phyloP scores from a whole-genome alignment of 371 early-diverging fungal genomes.

The Haplosporangium sp. region DNA sequence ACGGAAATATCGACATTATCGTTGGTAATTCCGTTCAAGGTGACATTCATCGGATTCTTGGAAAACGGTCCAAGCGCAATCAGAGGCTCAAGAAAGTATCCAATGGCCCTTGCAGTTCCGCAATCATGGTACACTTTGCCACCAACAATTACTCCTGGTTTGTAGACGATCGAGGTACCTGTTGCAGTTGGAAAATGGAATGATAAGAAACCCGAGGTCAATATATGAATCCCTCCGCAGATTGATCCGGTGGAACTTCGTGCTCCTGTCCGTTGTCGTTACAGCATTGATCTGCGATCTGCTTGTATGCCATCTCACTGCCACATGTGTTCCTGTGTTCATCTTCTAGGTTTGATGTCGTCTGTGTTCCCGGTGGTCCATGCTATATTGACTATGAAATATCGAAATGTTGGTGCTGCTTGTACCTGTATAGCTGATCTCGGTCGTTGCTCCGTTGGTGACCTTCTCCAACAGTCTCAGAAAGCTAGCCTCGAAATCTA shows the following conservation, averaged over 20 bases:
- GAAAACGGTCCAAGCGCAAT: conserved; percentile 94
- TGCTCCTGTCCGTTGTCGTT: not conserved
- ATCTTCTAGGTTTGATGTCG: too few species aligned
- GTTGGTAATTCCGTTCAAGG: conserved; percentile 92
- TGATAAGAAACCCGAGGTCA: not conserved
- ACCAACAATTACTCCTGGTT: conserved; percentile 92
- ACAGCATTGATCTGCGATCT: not conserved
- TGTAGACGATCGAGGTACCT: conserved; percentile 87
- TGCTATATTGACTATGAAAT: not conserved
- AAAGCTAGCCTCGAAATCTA: conserved; percentile 92
- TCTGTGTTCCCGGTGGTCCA: too few species aligned
- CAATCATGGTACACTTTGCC: conserved; percentile 91
- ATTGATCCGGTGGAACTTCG: not conserved
- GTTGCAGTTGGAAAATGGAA: not conserved
- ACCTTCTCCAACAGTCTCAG: conserved; percentile 90
- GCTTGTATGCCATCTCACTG: not conserved
- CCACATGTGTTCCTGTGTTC: not conserved
- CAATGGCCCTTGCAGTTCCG: conserved; percentile 78
- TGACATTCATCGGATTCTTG: conserved; percentile 83
- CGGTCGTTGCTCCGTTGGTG: conserved; percentile 92
- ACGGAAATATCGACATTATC: conserved; percentile 87
- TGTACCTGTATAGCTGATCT: conserved; percentile 92
- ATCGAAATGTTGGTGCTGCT: not conserved
- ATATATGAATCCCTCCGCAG: too few species aligned
- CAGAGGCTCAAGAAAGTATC: conserved; percentile 93